Conservation (phyloP, 129 eudicot species). For the Ambrosia trifida region DNA sequence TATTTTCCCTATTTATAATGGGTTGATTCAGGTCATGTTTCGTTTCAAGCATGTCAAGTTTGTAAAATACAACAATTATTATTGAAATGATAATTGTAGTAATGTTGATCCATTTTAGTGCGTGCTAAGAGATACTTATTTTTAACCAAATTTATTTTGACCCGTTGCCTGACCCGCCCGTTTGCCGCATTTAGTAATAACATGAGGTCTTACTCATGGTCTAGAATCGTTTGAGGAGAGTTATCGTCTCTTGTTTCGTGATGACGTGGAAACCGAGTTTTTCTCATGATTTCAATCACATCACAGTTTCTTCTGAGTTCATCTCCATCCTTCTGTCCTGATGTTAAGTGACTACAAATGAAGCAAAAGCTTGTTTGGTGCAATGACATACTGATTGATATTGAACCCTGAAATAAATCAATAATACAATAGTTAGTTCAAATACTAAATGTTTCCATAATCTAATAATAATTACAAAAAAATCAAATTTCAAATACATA, state of each 20-base stretch:
- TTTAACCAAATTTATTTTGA: not conserved
- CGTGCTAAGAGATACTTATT: not conserved
- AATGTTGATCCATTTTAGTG: not conserved
- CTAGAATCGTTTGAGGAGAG: slow-evolving; percentile 82
- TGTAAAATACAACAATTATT: not conserved
- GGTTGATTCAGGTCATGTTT: not conserved
- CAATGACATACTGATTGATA: slow-evolving; percentile 87
- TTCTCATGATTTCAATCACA: slow-evolving; percentile 79
- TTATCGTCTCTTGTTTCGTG: slow-evolving; percentile 53
- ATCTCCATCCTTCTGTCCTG: slow-evolving; percentile 91
- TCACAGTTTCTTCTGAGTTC: slow-evolving; percentile 84
- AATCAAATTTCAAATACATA: too few species aligned
- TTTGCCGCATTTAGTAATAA: not conserved
- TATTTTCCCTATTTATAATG: not conserved
- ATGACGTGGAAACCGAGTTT: slow-evolving; percentile 83
- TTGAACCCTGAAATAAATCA: slow-evolving; percentile 60
- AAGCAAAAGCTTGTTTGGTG: slow-evolving; percentile 97
- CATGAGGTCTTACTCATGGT: slow-evolving; percentile 67
- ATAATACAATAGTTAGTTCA: not conserved
- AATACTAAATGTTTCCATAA: not conserved
- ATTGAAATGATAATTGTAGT: too few species aligned
- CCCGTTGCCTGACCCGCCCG: not conserved
- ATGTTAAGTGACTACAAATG: slow-evolving; percentile 84
- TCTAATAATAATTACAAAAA: too few species aligned
- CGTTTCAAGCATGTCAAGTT: not conserved